These are phyloP conservation scores for Shiraia bambusicola DNA, from an alignment of 2,329 filamentous ascomycete species.

Conservation along the genomic window DNA sequence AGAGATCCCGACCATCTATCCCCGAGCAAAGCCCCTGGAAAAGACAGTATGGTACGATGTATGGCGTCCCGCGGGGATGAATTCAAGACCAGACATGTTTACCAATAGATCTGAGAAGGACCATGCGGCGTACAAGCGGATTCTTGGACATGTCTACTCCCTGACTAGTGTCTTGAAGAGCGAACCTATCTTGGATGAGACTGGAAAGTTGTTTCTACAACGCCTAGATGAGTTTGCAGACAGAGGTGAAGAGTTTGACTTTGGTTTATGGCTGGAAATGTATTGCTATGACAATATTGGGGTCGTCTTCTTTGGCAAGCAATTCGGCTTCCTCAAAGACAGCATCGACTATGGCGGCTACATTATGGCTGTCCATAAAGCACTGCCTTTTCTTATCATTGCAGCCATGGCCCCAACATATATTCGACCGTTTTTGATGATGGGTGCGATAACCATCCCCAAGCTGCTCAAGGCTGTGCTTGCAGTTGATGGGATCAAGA, in stretches of 20 bases:
- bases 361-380: constrained; percentile 37
- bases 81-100: constrained; percentile 17
- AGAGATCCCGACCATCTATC: constrained; percentile 23
- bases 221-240: constrained; percentile 10
- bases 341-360: constrained; percentile 22
- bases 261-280: constrained; percentile 24
- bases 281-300: constrained; percentile 20
- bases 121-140: constrained; percentile 14
- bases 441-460: constrained; percentile 16
- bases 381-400: constrained; percentile 35
- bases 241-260: constrained; percentile 5
- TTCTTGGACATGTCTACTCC: constrained; percentile 18
- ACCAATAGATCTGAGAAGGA: constrained; percentile 12
- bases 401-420: constrained; percentile 14
- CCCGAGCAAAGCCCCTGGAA: constrained; percentile 15
- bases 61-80: constrained; percentile 20
- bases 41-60: constrained; percentile 28
- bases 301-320: constrained; percentile 16
- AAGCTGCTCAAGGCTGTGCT: constrained; percentile 25
- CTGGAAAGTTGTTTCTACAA: constrained; percentile 1
- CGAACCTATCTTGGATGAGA: constrained; percentile 12
- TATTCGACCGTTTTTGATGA: constrained; percentile 7
- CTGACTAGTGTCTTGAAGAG: constrained; percentile 16
- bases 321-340: constrained; percentile 24
- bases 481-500: constrained; percentile 17